phyloP scores from a whole-genome alignment of 768 basidiomycete genomes.

The Tubosaeta brunneosetosa region DNA sequence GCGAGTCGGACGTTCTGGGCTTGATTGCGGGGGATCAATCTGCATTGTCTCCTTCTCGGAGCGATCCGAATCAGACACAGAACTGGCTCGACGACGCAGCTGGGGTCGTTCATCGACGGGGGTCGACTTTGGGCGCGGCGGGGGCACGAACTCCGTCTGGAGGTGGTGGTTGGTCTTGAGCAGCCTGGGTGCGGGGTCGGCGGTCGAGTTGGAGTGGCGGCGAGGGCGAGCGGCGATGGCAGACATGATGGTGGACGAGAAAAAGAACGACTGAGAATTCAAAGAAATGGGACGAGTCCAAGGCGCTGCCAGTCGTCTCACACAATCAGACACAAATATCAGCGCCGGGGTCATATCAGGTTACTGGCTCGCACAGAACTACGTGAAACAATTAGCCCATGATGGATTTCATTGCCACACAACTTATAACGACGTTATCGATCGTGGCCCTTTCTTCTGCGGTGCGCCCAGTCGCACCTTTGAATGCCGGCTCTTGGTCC shows the following conservation, averaged over 20 bases:
- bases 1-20: constrained; percentile 53
- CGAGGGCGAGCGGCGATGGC: constrained; percentile 40
- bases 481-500: constrained; percentile 44
- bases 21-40: constrained; percentile 19
- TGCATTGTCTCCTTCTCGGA: constrained; percentile 32
- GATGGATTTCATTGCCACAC: constrained; percentile 80
- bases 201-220: constrained; percentile 58
- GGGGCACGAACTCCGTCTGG: constrained; percentile 38
- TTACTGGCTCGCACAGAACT: not conserved
- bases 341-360: not conserved
- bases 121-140: constrained; percentile 71
- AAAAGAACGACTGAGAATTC: not conserved
- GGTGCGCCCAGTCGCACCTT: constrained; percentile 31
- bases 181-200: constrained; percentile 29
- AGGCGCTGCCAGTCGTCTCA: constrained; percentile 4
- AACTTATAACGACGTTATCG: constrained; percentile 68
- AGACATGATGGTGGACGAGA: constrained; percentile 11
- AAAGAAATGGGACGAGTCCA: not conserved
- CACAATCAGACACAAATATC: constrained; percentile 20
- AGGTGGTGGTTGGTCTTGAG: constrained; percentile 16
- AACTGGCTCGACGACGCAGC: constrained; percentile 43
- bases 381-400: constrained; percentile 10
- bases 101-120: constrained; percentile 57
- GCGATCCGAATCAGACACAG: constrained; percentile 33
- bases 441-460: constrained; percentile 39